A percentile compares a stretch with the other conserved stretches of the same genome.
Conservation (phyloP, 345 rosid species). For the Salix arbutifolia region DNA sequence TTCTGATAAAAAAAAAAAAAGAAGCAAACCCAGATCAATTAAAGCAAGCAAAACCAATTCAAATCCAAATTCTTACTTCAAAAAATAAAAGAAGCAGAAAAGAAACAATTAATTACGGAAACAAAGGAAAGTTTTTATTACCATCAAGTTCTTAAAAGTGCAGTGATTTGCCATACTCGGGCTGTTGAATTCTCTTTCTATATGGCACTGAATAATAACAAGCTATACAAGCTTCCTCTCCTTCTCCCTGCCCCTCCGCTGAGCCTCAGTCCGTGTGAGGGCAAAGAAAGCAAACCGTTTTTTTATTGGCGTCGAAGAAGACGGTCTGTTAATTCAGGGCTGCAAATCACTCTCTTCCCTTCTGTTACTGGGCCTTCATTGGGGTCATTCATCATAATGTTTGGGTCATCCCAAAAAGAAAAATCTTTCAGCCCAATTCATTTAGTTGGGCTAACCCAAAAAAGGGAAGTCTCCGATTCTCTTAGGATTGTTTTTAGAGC, state of each 20-base stretch:
- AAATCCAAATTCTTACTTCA: neutral
- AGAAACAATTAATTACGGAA: neutral
- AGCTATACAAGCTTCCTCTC: neutral
- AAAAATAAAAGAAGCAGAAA: neutral
- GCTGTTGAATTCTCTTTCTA: neutral
- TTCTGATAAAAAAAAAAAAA: constrained; percentile 1
- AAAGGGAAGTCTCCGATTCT: neutral
- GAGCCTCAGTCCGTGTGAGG: neutral
- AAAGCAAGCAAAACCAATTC: constrained; percentile 17
- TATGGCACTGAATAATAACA: neutral
- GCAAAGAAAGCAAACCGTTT: neutral
- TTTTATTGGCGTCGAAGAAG: neutral
- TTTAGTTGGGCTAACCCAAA: neutral
- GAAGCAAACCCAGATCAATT: constrained; percentile 13
- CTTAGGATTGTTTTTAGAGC: neutral
- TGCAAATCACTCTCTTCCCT: neutral
- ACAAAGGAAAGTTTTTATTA: constrained; percentile 14
- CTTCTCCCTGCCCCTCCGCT: neutral
- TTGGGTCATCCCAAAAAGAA: no score
- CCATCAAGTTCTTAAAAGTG: constrained; percentile 86
- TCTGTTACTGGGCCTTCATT: neutral
- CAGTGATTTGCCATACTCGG: constrained; percentile 64
- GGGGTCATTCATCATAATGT: no score
- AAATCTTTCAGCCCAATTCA: neutral
- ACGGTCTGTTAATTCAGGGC: neutral